These are phyloP conservation scores for Apiospora arundinis DNA, from an alignment of 2,329 filamentous ascomycete genomes.

Conservation along the genomic window DNA sequence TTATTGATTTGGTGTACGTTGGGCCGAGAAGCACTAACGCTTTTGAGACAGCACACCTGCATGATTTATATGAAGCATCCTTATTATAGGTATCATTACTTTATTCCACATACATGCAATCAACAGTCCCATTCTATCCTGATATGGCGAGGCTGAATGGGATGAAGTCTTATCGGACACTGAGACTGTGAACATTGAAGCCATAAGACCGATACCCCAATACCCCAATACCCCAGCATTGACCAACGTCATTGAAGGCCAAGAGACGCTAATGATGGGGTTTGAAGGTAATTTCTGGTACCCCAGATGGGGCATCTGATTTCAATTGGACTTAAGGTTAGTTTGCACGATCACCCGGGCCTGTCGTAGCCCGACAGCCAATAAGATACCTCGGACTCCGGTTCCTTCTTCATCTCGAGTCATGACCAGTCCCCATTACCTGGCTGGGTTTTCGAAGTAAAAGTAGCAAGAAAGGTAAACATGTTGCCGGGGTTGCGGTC, in stretches of 20 bases:
- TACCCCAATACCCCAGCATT: too few species aligned
- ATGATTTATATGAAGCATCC: too few species aligned
- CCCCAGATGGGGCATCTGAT: conserved; percentile 8
- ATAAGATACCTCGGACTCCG: neutral
- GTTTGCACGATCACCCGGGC: neutral
- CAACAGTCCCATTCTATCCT: too few species aligned
- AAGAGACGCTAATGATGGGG: neutral
- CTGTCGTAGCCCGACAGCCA: neutral
- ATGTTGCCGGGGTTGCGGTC: neutral
- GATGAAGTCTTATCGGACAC: too few species aligned
- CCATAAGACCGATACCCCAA: too few species aligned
- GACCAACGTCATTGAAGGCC: neutral
- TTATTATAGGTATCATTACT: too few species aligned
- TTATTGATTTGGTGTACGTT: too few species aligned
- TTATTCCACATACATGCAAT: too few species aligned
- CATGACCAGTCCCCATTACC: neutral
- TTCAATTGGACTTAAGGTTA: neutral
- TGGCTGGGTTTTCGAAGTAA: neutral
- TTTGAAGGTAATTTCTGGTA: neutral
- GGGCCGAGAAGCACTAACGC: too few species aligned
- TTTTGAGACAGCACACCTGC: too few species aligned
- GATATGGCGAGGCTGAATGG: neutral
- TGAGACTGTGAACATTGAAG: too few species aligned
- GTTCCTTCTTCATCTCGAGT: neutral
- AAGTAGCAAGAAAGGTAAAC: neutral